Conservation (phyloP, 768 basidiomycete genomes). For the Glaciozyma antarctica region DNA sequence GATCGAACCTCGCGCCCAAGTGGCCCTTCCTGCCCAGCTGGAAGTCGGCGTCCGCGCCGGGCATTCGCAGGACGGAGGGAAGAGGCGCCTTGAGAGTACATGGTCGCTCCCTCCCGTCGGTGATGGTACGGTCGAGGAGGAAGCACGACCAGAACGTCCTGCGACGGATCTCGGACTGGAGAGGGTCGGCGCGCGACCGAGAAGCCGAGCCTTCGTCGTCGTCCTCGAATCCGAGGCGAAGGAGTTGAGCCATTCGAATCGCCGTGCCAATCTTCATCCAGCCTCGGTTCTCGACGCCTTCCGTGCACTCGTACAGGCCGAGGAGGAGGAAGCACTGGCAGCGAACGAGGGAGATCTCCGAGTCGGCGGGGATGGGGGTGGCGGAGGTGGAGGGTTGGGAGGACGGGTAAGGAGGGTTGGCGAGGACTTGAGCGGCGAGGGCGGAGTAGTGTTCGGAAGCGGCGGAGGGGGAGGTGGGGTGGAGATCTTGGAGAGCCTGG, state of each 20-base stretch:
- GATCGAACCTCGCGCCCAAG: constrained; percentile 21
- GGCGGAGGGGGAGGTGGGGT: constrained; percentile 13
- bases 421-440: constrained; percentile 21
- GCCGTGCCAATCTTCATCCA: constrained; percentile 28
- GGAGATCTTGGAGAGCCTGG: constrained; percentile 14
- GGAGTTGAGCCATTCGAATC: constrained; percentile 29
- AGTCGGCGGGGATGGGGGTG: constrained; percentile 3
- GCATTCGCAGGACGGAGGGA: constrained; percentile 22
- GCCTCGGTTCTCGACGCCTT: constrained; percentile 25
- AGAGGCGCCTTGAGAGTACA: constrained; percentile 26
- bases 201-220: constrained; percentile 7
- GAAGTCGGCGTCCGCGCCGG: constrained; percentile 25
- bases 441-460: constrained; percentile 26
- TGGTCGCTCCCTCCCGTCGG: constrained; percentile 31
- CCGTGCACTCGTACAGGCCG: constrained; percentile 29
- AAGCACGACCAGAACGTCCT: constrained; percentile 29
- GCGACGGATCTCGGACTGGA: constrained; percentile 20
- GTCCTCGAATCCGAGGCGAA: constrained; percentile 29
- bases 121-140: constrained; percentile 26
- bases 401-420: constrained; percentile 8
- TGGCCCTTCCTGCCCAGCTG: constrained; percentile 1
- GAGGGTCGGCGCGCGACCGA: background rate
- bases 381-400: background rate
- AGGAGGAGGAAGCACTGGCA: constrained; percentile 30
- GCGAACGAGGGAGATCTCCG: constrained; percentile 18